Evolutionary conservation across 2,329 filamentous ascomycete genomes (phyloP).

Genomic region (Orbilia brochopaga): DNA sequence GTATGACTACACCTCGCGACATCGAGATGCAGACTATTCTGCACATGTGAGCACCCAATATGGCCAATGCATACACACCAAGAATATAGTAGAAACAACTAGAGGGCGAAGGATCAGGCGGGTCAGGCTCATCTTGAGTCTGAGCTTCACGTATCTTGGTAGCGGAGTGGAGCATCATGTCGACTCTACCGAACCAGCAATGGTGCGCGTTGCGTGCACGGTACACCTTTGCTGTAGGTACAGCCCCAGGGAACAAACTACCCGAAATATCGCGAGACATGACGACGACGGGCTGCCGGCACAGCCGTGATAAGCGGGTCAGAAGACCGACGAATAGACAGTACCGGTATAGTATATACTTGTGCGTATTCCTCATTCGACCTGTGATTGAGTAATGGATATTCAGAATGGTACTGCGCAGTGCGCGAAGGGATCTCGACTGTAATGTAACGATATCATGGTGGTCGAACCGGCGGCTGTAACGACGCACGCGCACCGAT

Average conservation of each 20-base stretch:
- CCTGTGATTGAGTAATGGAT: too few species aligned
- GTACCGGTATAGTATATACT: too few species aligned
- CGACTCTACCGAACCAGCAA: slow-evolving; percentile 2
- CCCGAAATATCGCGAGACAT: background rate
- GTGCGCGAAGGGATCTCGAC: background rate
- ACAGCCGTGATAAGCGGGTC: slow-evolving; percentile 27
- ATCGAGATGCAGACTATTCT: slow-evolving; percentile 9
- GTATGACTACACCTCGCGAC: slow-evolving; percentile 46
- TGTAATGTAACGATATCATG: slow-evolving; percentile 12
- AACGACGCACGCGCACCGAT: slow-evolving; percentile 22
- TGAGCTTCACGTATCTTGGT: background rate
- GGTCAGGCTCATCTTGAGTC: slow-evolving; percentile 12
- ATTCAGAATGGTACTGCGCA: slow-evolving; percentile 4
- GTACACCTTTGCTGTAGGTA: background rate
- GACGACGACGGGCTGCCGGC: slow-evolving; percentile 20
- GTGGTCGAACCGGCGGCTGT: too few species aligned
- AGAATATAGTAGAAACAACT: slow-evolving; percentile 32
- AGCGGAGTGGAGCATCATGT: background rate
- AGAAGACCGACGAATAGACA: slow-evolving; percentile 9
- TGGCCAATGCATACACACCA: too few species aligned
- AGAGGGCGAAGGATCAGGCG: too few species aligned
- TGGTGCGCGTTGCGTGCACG: slow-evolving; percentile 19
- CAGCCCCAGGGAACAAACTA: background rate
- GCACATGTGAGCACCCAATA: slow-evolving; percentile 4
- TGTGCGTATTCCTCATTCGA: too few species aligned